Evolutionary conservation across 1,284 basidiomycete species (phyloP), one percentile per base, ranked within the genome.

Genomic region (Exobasidium rhododendri): DNA sequence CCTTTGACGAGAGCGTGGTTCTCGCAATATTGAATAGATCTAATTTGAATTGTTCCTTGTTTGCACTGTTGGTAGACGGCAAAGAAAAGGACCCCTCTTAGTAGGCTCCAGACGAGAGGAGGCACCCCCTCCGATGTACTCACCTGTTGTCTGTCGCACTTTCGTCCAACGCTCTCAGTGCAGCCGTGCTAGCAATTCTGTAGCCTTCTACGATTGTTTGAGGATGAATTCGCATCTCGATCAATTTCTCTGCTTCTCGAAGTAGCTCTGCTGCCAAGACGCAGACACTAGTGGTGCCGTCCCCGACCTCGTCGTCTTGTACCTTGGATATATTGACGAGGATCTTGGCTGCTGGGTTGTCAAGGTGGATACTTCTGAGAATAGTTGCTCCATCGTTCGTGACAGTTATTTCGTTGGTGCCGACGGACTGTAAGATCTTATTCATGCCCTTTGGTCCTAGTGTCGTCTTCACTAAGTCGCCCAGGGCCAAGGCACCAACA

Each of bases 311-410:
- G 80, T 99, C 96, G 77, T 99, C 96, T 82, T 98, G 96, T 17
- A 97, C 94, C 81, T 99, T 98, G n/a, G 92, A 94, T 80, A 99
- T 98, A 82, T 98, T 97, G 77, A 98, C 96, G 58, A 98, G 86
- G 79, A 99, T 97, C 84, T 98, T 98, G 58, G 96, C 96, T 0
- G 96, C 94, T 2, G 96, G 91, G 80, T 99, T 98, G 83, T 98
- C 96, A 68, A 99, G 87, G 72, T 93, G 90, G 75, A 99, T 97
- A 58, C 91, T 88, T 81, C 96, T 97, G 68, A 99, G 86, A 75
- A 98, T 98, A 50, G 96, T 98, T 2, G 96, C 96, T 17, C 96
- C 96, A 81, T 98, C 96, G 82, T 98, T 99, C 17, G 96, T 98
- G 60, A 99, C 94, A 63, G 89, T 94, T 72, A 99, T 91, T 46